Base-by-base conservation (phyloP, 116 monocot genomes). In the Zostera marina region DNA sequence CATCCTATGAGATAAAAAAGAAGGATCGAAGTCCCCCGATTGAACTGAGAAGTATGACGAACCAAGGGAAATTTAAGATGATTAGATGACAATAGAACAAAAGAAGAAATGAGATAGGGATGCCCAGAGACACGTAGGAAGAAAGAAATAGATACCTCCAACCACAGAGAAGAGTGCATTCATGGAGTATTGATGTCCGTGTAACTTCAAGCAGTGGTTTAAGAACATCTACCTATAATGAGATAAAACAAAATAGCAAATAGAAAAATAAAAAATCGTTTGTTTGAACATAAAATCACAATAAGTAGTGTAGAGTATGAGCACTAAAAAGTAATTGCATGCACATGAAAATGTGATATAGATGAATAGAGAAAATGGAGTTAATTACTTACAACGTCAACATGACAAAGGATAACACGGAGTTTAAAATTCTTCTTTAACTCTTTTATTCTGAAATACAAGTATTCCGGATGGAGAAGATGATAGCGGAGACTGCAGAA, bases 401-500 rank as follows among this genome's bases (percentile, higher is more conserved):
- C 76, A 86, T 98, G 98, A 62, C 90, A 98, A 49, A 98, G 75
- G 63, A 90, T 69, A 54, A 98, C 74, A 58, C 86, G 78, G 62
- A 98, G 96, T 68, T 80, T 98, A 59, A 86, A 98, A 43, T 76
- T 86, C 72, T 86, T 98, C 55, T 85, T 85, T 70, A 98, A 48
- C 65, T 98, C 96, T 68, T 83, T 85, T 82, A 98, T 90, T 56
- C 96, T 77, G 72, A 71, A 98, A 70, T 98, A 98, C 40, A 90
- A 66, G 68, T 98, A 98, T 68, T 98, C 96, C n/a, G 86, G 90
- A 73, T 98, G 90, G 58, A 98, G 90, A 66, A 98, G 90, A 71
- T 98, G 96, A 74, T 98, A 98, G 3, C 96, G 82, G 8, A 98
- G 71, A 72, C 96, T 98, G 90, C 82, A 78, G 66, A 16, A 17